A percentile compares a stretch with the other conserved stretches of the same genome.
These are phyloP conservation scores for Incumbomyces delicatus DNA, from an alignment of 2,329 filamentous ascomycete species.

Conservation along the genomic window DNA sequence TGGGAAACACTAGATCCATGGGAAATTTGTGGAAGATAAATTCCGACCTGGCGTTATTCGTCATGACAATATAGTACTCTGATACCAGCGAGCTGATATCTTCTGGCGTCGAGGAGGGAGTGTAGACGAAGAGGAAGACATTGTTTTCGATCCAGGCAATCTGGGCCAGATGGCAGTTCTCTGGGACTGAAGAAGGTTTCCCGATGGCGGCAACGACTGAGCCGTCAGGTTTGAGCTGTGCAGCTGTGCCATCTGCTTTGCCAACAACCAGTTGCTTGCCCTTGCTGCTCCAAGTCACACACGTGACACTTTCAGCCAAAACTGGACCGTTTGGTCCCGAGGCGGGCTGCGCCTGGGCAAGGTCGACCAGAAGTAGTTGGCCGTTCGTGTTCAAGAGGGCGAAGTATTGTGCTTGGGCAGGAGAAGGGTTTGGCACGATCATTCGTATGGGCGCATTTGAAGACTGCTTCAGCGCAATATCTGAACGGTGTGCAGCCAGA, in stretches of 20 bases:
- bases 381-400: conserved; percentile 73
- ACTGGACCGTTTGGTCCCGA: conserved; percentile 52
- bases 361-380: conserved; percentile 71
- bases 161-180: conserved; percentile 63
- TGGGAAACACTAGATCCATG: conserved; percentile 60
- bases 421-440: conserved; percentile 62
- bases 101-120: conserved; percentile 39
- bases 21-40: conserved; percentile 66
- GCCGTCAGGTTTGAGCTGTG: conserved; percentile 77
- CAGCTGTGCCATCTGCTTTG: conserved; percentile 65
- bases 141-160: conserved; percentile 84
- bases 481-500: conserved; percentile 55
- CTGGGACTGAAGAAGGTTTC: conserved; percentile 57
- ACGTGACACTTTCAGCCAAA: conserved; percentile 67
- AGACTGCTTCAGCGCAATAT: conserved; percentile 62
- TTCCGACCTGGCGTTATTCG: conserved; percentile 27
- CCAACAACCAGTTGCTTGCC: conserved; percentile 91
- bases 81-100: conserved; percentile 44
- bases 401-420: conserved; percentile 61
- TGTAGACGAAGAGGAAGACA: conserved; percentile 72
- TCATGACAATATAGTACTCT: conserved; percentile 64
- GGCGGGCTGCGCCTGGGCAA: conserved; percentile 55
- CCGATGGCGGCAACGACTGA: conserved; percentile 68
- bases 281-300: conserved; percentile 80
- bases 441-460: conserved; percentile 68